These are phyloP conservation scores for Calonectria pteridis DNA, from an alignment of 2,329 filamentous ascomycete genomes.

Conservation along the genomic window DNA sequence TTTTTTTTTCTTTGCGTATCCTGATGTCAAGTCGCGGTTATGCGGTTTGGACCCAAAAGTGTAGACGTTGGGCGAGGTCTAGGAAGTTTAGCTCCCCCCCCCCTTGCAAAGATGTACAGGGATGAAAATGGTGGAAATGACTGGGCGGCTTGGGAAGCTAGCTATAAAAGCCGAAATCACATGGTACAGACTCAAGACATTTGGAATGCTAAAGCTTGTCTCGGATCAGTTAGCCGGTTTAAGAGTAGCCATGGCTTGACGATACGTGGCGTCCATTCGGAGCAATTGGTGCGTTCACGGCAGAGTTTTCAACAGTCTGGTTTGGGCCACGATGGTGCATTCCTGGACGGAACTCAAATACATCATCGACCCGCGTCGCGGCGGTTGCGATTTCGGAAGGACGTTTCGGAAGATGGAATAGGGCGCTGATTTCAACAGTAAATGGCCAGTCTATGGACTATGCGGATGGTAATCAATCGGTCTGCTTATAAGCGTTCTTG, in stretches of 20 bases:
- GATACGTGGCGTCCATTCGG: no score
- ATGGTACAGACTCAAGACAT: not conserved
- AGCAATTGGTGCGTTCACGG: not conserved
- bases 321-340: not conserved
- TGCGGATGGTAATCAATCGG: not conserved
- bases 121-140: not conserved
- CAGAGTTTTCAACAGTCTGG: not conserved
- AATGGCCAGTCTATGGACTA: no score
- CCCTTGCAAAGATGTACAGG: not conserved
- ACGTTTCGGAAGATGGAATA: not conserved
- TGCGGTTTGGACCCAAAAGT: not conserved
- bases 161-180: not conserved
- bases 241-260: not conserved
- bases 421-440: not conserved
- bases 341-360: not conserved
- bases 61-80: not conserved
- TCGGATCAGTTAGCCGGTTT: not conserved
- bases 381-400: not conserved
- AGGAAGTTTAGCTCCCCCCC: not conserved
- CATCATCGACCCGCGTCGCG: not conserved
- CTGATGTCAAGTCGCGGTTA: not conserved
- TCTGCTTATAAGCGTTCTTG: not conserved
- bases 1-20: not conserved
- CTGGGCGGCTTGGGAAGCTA: not conserved
- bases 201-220: not conserved